Evolutionary conservation across 2,329 filamentous ascomycete species (phyloP), one percentile per base, ranked within the genome.

Genomic region (Zelopaecilomyces penicillatus): DNA sequence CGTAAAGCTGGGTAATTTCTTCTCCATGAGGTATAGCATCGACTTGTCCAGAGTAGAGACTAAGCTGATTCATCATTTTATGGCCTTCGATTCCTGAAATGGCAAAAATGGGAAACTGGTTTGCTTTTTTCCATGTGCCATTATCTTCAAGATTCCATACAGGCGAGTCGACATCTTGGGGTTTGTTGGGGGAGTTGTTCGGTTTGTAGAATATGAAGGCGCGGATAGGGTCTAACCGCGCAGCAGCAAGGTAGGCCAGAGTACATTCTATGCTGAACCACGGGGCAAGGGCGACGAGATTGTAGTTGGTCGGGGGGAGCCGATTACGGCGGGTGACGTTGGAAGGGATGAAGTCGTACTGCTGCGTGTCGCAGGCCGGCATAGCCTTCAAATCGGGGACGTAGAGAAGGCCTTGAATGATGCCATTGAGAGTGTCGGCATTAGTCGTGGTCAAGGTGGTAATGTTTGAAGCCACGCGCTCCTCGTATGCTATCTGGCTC

Each of bases 211-310:
- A 82, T 34, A 85, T 67, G 57, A 85, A 76, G 26, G 69, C 80
- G 36, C 79, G 74, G 7, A 83, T 71, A 27, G 78, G 74, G 52
- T 82, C 78, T 44, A 64, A 56, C 30, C 71, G 68, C n/a, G 77
- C 75, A 19, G 77, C 72, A 12, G 73, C 65, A 39, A 97, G 73
- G 60, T 88, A 95, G 37, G 83, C 76, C 44, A 74, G 65, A 9
- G 87, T 85, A 60, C 91, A 98, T 28, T 78, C 68, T 6, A 74
- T 68, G 50, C 75, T 85, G 54, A 88, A 80, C 90, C 91, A 97
- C 29, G 91, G 91, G 27, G 87, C 90, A 43, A 96, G 68, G 29
- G 85, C 90, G 54, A 96, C 78, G 42, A 89, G 71, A 44, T 83
- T 80, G 61, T 87, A 88, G 52, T 85, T 80, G 40, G 75, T 74